A percentile compares a stretch with the other conserved stretches of the same genome.
Conservation (phyloP, 1,284 basidiomycete genomes). For the Cutaneotrichosporon sp. region DNA sequence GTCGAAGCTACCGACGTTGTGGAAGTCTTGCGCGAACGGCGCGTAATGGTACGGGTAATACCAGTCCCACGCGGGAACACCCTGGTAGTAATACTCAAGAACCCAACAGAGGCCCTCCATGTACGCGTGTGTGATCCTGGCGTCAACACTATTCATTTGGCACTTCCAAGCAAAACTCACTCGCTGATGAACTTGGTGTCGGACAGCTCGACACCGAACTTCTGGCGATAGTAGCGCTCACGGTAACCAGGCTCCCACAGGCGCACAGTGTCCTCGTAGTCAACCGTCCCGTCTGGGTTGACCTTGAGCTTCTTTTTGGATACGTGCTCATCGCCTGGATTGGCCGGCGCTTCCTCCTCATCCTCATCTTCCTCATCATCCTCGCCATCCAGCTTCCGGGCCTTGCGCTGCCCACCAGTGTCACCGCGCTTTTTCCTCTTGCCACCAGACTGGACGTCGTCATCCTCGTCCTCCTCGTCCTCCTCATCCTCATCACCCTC, state of each 20-base stretch:
- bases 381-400: conserved; percentile 49
- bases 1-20: conserved; percentile 72
- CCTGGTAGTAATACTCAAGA: conserved; percentile 96
- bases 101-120: conserved; percentile 97
- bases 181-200: conserved; percentile 72
- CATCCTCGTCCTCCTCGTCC: conserved; percentile 50
- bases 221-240: conserved; percentile 91
- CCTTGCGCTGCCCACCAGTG: conserved; percentile 64
- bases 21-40: conserved; percentile 95
- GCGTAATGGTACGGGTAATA: conserved; percentile 99
- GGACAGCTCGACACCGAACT: conserved; percentile 76
- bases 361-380: conserved; percentile 39
- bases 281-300: conserved; percentile 65
- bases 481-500: conserved; percentile 49
- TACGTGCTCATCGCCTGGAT: conserved; percentile 55
- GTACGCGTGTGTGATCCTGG: conserved; percentile 76
- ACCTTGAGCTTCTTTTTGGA: conserved; percentile 63
- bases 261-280: conserved; percentile 88
- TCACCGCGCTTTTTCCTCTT: conserved; percentile 15
- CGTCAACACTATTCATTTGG: not conserved
- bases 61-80: conserved; percentile 98
- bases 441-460: conserved; percentile 29
- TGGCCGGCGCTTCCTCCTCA: conserved; percentile 41
- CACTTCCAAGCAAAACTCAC: conserved; percentile 57
- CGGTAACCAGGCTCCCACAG: conserved; percentile 93